These are phyloP conservation scores for Staphylotrichum longicolle DNA, from an alignment of 495 filamentous ascomycete genomes.

Conservation along the genomic window DNA sequence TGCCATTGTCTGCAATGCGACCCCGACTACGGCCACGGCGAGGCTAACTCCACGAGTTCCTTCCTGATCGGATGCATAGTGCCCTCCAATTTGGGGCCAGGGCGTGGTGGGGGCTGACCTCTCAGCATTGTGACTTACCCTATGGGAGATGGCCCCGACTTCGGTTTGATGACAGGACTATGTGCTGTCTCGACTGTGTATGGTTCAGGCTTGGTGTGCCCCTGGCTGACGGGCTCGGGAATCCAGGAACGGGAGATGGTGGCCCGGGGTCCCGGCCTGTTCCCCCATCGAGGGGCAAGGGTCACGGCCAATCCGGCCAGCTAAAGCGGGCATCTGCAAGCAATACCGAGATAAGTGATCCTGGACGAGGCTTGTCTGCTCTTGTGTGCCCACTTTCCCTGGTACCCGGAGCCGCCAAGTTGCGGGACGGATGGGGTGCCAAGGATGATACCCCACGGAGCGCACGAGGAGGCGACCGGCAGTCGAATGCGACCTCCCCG, in stretches of 20 bases:
- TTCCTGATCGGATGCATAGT: constrained; percentile 27
- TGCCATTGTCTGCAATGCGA: constrained; percentile 15
- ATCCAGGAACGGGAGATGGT: background rate
- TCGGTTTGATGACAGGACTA: too few relatives aligned
- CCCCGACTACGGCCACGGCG: background rate
- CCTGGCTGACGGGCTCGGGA: background rate
- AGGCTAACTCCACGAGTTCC: constrained; percentile 20
- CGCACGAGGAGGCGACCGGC: constrained; percentile 15
- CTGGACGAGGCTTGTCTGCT: background rate
- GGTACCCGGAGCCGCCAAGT: constrained; percentile 19
- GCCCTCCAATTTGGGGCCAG: background rate
- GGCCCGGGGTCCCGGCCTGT: background rate
- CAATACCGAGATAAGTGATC: constrained; percentile 9
- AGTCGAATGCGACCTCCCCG: constrained; percentile 29
- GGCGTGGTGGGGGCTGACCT: constrained; percentile 6
- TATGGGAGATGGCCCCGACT: background rate
- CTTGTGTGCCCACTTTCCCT: background rate
- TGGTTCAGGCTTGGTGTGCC: background rate
- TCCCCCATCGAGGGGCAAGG: background rate
- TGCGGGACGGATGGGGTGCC: background rate
- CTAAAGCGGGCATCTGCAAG: constrained; percentile 5
- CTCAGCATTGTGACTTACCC: background rate
- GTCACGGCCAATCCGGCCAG: background rate
- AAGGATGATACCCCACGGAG: background rate
- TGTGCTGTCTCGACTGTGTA: too few relatives aligned